A percentile compares a stretch with the other conserved stretches of the same genome.
phyloP scores from a whole-genome alignment of 305 asterid species.

The Plantago coronopus region DNA sequence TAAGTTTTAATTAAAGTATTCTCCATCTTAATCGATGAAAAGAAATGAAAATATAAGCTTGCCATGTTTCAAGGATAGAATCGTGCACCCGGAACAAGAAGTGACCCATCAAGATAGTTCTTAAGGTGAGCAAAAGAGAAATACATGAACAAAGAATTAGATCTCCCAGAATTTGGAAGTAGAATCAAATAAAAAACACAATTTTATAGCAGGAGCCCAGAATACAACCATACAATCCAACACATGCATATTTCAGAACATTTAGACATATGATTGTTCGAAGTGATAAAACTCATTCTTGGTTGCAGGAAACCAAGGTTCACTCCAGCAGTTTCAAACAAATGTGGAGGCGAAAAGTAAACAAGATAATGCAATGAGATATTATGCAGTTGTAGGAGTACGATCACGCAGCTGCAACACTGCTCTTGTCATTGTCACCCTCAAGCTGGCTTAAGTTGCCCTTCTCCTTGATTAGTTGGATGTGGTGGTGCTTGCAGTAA shows the following conservation, averaged over 20 bases:
- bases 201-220: constrained; percentile 13
- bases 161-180: neutral
- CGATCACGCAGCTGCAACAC: constrained; percentile 15
- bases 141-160: neutral
- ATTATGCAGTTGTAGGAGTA: constrained; percentile 12
- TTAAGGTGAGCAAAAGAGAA: neutral
- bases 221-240: constrained; percentile 22
- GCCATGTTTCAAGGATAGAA: too few relatives aligned
- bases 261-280: constrained; percentile 1
- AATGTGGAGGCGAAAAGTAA: constrained; percentile 16
- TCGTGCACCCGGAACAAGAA: too few relatives aligned
- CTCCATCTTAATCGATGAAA: too few relatives aligned
- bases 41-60: too few relatives aligned
- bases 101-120: too few relatives aligned
- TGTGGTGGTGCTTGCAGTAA: constrained; percentile 97
- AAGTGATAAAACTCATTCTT: constrained; percentile 22
- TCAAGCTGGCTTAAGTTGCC: constrained; percentile 97
- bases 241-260: constrained; percentile 14
- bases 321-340: constrained; percentile 6
- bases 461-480: constrained; percentile 94
- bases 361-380: constrained; percentile 17
- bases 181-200: constrained; percentile 20
- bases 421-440: constrained; percentile 49
- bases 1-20: too few relatives aligned
- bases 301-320: constrained; percentile 16